Conservation (phyloP, 148 eudicot species). For the Camellia granthamiana region DNA sequence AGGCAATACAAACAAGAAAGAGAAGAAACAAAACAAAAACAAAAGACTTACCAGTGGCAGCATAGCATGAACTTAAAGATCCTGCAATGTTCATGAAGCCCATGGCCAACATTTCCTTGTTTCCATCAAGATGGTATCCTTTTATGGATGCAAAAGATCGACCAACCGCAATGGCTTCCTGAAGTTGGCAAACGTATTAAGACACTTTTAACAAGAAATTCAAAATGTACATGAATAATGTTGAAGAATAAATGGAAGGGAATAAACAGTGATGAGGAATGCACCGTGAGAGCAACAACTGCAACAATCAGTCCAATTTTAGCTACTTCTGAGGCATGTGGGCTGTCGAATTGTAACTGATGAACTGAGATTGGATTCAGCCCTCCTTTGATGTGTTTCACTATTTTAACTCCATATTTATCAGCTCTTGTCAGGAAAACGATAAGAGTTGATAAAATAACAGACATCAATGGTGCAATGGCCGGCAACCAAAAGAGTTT, state of each 20-base stretch:
- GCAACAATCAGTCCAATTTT: slow-evolving; percentile 44
- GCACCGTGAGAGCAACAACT: slow-evolving; percentile 41
- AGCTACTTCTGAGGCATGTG: slow-evolving; percentile 27
- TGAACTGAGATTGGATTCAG: slow-evolving; percentile 42
- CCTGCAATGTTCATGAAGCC: slow-evolving; percentile 49
- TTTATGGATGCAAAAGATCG: slow-evolving; percentile 47
- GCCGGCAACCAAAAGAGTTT: slow-evolving; percentile 51
- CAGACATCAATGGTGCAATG: slow-evolving; percentile 46
- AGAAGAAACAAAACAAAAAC: neutral
- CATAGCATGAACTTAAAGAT: slow-evolving; percentile 46
- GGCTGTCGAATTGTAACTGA: slow-evolving; percentile 32
- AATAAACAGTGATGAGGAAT: neutral
- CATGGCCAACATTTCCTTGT: slow-evolving; percentile 58
- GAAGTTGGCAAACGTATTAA: neutral
- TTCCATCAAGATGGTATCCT: slow-evolving; percentile 49
- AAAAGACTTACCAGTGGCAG: slow-evolving; percentile 38
- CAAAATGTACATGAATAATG: neutral
- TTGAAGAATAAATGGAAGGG: neutral
- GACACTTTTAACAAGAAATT: neutral
- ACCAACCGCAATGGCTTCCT: slow-evolving; percentile 59
- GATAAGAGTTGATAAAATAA: slow-evolving; percentile 40
- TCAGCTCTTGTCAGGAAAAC: slow-evolving; percentile 45
- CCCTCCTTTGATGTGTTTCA: slow-evolving; percentile 51
- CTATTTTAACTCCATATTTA: slow-evolving; percentile 46
- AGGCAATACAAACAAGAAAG: neutral